Base-by-base conservation (phyloP, 1,139 yeast species). In the Taphrina betulina region DNA sequence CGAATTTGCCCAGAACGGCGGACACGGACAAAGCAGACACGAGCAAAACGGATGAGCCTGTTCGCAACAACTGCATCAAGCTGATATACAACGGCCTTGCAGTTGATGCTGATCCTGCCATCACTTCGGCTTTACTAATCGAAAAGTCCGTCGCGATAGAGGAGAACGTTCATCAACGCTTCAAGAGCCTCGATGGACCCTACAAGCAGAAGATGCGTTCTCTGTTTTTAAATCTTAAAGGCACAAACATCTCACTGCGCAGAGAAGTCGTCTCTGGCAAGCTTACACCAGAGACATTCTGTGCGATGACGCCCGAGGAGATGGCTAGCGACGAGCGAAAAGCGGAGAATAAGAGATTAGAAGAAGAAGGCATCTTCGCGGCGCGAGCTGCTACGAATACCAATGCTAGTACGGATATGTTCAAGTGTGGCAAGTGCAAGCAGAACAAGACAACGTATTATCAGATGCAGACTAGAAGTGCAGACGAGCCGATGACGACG, bases 331-430 rank as follows among this genome's bases (percentile, higher is more conserved):
- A 72, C 51, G 96, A 88, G 66, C 78, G 92, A 63, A 87, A 85
- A 71, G 80, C 85, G 68, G 95, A 89, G 68, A 78, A 90, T 63
- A 94, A 89, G 66, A 82, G 85, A 65, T 78, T 92, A 64, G 88
- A 86, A 67, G 85, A 86, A 68, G 85, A 87, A 69, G 94, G 94
- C 71, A 76, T 92, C 68, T 90, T 86, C 72, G 95, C 92, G 68
- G 98, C 98, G 2, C 96, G 88, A 71, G 96, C 96, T 63, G 97
- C 98, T n/a, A 89, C 88, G 7, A 95, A 90, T 66, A 88, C 89
- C 75, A 79, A 96, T 65, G 95, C 98, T 0, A 89, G 89, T 44
- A 92, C 98, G 5, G 97, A 92, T 71, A 78, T 97, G 70, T 92
- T 92, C 69, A 86, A 95, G 2, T 92, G 98, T 73, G 96, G 97